Evolutionary conservation across 495 filamentous ascomycete genomes (phyloP), one percentile per base, ranked within the genome.

Genomic region (Lasiosphaeris hirsuta): DNA sequence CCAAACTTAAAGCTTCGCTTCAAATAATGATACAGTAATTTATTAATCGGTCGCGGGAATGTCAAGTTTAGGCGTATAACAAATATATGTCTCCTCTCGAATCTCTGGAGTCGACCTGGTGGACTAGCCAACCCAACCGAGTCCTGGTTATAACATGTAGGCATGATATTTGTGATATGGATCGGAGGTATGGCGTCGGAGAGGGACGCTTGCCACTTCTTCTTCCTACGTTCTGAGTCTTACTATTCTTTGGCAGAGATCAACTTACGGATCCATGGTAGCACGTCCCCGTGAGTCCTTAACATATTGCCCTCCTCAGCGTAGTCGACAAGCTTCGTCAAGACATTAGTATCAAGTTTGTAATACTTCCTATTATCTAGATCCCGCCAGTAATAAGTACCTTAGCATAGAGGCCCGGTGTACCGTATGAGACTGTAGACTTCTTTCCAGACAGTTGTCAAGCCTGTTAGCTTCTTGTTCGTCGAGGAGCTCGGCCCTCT

Each of bases 351-450:
- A n/a, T 69, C 50, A 6, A 75, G 55, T 56, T 41, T 64, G 55
- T 71, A 71, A 57, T 69, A 65, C 49, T 69, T 72, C 51, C n/a
- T n/a, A n/a, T n/a, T 63, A 10, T 56, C 37, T 14, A 61, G 64
- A 49, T 75, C 69, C 17, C n/a, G n/a, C 63, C 65, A 72, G 51
- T 60, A 74, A 52, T 72, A 61, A 10, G 63, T 57, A 4, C 63
- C 60, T n/a, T n/a, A 60, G 34, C 61, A 72, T 35, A 58, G 51
- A 6, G 61, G 39, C 6, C 64, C 61, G 43, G 59, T 49, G 39
- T 59, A 73, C 36, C 61, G 63, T 56, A 73, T 66, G 36, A 65
- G 52, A 37, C 36, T 66, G 50, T 72, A 75, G 8, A 75, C 60
- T 51, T 61, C 58, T 19, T 59, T 54, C 65, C 62, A 75, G 23